Evolutionary conservation across 2,329 filamentous ascomycete species (phyloP).

Genomic region (Fusarium lyarnte): DNA sequence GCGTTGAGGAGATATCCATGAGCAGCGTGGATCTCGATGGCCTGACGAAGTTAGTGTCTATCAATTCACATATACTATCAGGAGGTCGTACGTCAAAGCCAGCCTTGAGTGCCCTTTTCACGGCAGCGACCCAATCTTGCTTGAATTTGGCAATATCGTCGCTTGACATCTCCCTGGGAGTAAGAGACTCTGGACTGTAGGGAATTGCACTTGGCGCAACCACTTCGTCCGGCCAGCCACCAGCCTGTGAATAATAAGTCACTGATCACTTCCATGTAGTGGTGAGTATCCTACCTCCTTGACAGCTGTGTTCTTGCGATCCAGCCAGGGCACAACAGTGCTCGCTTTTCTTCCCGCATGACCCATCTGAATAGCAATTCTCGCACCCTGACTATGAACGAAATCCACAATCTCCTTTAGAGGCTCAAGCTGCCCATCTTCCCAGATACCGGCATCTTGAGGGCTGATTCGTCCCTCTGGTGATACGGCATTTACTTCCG

Average conservation of each 20-base stretch:
- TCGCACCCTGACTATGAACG: conserved; percentile 66
- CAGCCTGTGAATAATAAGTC: conserved; percentile 18
- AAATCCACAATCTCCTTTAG: conserved; percentile 71
- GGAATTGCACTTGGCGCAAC: conserved; percentile 35
- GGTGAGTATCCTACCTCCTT: conserved; percentile 24
- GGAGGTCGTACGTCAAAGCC: conserved; percentile 30
- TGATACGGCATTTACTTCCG: conserved; percentile 75
- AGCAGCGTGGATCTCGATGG: conserved; percentile 51
- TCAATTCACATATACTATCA: not conserved
- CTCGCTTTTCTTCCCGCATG: conserved; percentile 72
- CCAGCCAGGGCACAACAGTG: conserved; percentile 44
- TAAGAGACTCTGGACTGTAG: conserved; percentile 32
- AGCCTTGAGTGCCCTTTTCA: conserved; percentile 31
- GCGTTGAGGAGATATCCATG: conserved; percentile 64
- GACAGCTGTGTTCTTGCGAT: conserved; percentile 37
- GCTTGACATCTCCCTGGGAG: conserved; percentile 36
- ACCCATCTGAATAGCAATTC: conserved; percentile 74
- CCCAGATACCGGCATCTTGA: conserved; percentile 74
- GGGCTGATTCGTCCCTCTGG: conserved; percentile 78
- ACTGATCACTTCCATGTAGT: too few species aligned
- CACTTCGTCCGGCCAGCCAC: conserved; percentile 41
- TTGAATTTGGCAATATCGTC: conserved; percentile 40
- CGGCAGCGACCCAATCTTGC: conserved; percentile 31
- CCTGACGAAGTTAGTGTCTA: conserved; percentile 2
- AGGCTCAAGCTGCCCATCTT: conserved; percentile 73